Conservation (phyloP, 352 stramenopile genomes). For the Phytophthora cactorum region DNA sequence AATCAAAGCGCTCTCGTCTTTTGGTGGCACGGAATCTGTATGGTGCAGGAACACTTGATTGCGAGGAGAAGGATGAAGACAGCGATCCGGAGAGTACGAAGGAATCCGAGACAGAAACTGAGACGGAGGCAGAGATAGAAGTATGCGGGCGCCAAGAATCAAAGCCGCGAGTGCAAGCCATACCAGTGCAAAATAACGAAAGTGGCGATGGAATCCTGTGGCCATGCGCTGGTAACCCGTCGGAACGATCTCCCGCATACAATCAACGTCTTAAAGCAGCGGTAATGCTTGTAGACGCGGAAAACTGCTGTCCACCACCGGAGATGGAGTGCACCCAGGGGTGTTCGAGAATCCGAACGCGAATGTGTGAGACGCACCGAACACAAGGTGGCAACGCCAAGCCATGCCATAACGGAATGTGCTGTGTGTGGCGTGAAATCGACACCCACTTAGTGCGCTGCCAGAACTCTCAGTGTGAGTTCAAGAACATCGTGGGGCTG, state of each 20-base stretch:
- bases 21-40: constrained; percentile 34
- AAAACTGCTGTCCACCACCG: constrained; percentile 58
- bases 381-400: constrained; percentile 11
- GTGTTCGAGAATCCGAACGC: constrained; percentile 51
- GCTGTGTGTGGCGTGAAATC: constrained; percentile 64
- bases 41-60: constrained; percentile 16
- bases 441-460: constrained; percentile 68
- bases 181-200: not conserved
- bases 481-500: constrained; percentile 69
- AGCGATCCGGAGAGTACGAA: constrained; percentile 5
- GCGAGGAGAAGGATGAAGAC: constrained; percentile 21
- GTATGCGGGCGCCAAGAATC: constrained; percentile 8
- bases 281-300: constrained; percentile 61
- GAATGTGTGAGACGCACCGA: constrained; percentile 63
- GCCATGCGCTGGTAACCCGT: constrained; percentile 20
- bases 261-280: constrained; percentile 55
- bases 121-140: constrained; percentile 38
- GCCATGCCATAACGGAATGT: constrained; percentile 63
- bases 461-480: constrained; percentile 65
- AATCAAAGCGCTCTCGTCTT: constrained; percentile 23
- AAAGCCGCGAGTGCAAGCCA: not conserved
- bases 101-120: constrained; percentile 25
- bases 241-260: constrained; percentile 31
- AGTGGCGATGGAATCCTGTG: constrained; percentile 11
- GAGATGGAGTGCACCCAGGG: constrained; percentile 48